Evolutionary conservation across 2,329 filamentous ascomycete species (phyloP), one percentile per base, ranked within the genome.

Genomic region (Alternaria longipes): DNA sequence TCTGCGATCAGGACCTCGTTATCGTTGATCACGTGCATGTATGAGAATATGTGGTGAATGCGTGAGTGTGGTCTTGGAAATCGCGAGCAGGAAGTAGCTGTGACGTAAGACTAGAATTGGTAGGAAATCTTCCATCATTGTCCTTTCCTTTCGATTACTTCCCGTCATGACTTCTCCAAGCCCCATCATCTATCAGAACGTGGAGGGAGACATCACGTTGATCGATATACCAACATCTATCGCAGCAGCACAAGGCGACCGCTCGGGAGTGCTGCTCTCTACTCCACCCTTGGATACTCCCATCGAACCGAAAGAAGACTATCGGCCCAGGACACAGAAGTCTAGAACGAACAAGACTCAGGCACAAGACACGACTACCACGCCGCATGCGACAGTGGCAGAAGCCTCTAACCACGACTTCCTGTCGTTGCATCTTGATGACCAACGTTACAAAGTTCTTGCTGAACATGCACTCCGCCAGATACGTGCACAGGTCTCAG

Each of bases 221-320:
- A 76, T 93, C 53, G 91, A 94, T 70, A 86, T 93, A 46, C 90
- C 91, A 24, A 81, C 83, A 18, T 91, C 91, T 2, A 85, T 93
- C 40, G 88, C 91, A 66, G 82, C 87, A 61, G 87, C 86, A 18
- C 91, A 93, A 77, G 82, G 84, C 44, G 56, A 59, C 34, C 79
- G 79, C 75, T 58, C 70, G 70, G 63, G 83, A 81, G 59, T 78
- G 76, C 69, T 81, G 71, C 61, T 83, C 24, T 88, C 86, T 8
- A 80, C 75, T 14, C 20, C 66, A 8, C 81, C 87, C 1, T 63
- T 83, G 3, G 61, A 80, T 42, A 59, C 66, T 12, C 86, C 87
- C 2, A 88, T 84, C 64, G 45, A 76, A 78, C 55, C 85, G 24
- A 68, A 83, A 2, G 85, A 87, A 56, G 67, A 72, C 26, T 62